Base-by-base conservation (phyloP, 2,329 filamentous ascomycete species). In the Elsinoe perseae region DNA sequence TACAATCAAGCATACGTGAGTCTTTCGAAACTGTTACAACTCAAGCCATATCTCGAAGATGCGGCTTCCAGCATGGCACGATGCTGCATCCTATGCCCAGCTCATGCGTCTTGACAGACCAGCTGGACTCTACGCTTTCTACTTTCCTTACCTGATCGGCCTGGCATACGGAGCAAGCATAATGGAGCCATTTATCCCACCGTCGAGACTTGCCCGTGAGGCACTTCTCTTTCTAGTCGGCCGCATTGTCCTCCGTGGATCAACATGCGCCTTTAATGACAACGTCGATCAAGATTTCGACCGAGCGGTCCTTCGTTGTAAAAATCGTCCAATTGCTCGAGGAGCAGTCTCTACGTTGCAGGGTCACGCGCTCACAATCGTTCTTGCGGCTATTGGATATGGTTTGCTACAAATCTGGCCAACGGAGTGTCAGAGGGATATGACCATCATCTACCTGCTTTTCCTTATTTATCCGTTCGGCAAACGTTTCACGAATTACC, bases 211-310 rank as follows among this genome's bases (percentile, higher is more conserved):
- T 20, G n/a, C 18, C 9, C 32, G 28, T 16, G 20, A 68, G 68
- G 5, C 54, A 66, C 25, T 69, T 58, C 71, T 68, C 50, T 70
- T 69, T 36, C 66, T 64, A 38, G 16, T 16, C 4, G 23, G 72
- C 65, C 20, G 67, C 71, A 23, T 74, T 72, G 60, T 74, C 71
- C 61, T 69, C 66, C 73, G 78, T 53, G 73, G 76, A 23, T 73
- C 73, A 18, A 71, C 75, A 3, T 82, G 79, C 63, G 72, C 77
- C 0, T 80, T 80, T 68, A 82, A 82, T 63, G 79, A 82, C 61
- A 72, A 75, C 30, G 73, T 77, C 65, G 80, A 82, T 61, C 72
- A 75, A 48, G 75, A 78, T 43, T 68, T 80, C 53, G 80, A 82
- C 61, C 74, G 76, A 2, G 69, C 75, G 58, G 77, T 79, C 8